phyloP scores from a whole-genome alignment of 2,329 filamentous ascomycete genomes.

The Colletotrichum theobromicola region DNA sequence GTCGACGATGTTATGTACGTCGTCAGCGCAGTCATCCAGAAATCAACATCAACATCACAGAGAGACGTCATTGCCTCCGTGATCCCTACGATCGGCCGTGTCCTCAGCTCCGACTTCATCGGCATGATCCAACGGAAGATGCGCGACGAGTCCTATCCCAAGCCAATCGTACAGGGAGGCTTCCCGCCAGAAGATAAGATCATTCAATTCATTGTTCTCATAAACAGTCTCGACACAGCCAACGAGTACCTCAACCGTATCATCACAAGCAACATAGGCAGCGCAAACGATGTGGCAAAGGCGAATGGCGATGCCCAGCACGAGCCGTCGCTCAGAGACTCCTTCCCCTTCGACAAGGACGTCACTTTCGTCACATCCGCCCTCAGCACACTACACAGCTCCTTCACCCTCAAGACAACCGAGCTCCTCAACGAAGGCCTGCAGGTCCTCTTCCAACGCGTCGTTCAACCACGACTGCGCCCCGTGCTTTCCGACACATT shows the following conservation, averaged over 20 bases:
- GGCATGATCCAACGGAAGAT: conserved; percentile 98
- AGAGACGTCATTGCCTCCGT: conserved; percentile 78
- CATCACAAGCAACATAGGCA: conserved; percentile 69
- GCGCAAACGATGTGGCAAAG: conserved; percentile 38
- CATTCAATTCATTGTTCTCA: conserved; percentile 86
- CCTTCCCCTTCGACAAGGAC: conserved; percentile 84
- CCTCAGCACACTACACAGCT: conserved; percentile 71
- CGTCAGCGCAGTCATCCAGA: conserved; percentile 87
- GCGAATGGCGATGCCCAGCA: conserved; percentile 37
- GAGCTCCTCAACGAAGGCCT: conserved; percentile 87
- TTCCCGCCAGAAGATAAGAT: conserved; percentile 89
- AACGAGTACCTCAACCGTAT: conserved; percentile 92
- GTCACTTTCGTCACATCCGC: conserved; percentile 70
- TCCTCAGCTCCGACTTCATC: conserved; percentile 89
- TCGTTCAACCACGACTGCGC: conserved; percentile 83
- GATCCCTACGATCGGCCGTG: conserved; percentile 77
- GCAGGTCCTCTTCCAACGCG: conserved; percentile 84
- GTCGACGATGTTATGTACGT: conserved; percentile 99
- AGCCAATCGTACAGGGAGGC: conserved; percentile 76
- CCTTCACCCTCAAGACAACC: conserved; percentile 77
- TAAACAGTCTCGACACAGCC: conserved; percentile 94
- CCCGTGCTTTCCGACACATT: conserved; percentile 88
- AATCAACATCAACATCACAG: conserved; percentile 86
- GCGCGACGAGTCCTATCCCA: conserved; percentile 94
- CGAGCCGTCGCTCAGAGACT: conserved; percentile 57